Evolutionary conservation across 441 rosid species (phyloP), one percentile per base, ranked within the genome.

Genomic region (Viola pubescens): DNA sequence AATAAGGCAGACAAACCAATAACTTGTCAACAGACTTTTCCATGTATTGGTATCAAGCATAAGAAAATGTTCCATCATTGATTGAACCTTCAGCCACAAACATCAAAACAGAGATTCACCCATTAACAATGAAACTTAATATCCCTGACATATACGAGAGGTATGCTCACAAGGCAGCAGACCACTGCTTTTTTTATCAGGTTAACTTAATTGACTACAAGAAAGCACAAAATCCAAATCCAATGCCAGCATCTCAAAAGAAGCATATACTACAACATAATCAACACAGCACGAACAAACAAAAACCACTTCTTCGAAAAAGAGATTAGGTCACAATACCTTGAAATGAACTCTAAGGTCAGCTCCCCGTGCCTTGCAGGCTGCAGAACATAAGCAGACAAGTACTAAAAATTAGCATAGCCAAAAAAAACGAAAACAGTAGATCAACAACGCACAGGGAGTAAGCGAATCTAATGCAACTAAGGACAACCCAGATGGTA

Each of bases 331-430:
- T 13, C 12, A 47, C 6, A 19, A 61, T 71, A 80, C 94, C 89
- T 86, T 86, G 63, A 87, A 87, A 65, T 84, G 94, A 62, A 81
- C 87, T 60, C 91, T 76, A 53, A 82, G 87, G 72, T 87, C 87
- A 12, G 88, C 73, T 41, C 88, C 90, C 64, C 88, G 77, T 1
- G 90, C 83, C 83, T 79, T 87, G 79, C 90, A 81, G 45, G 94
- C 94, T 87, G 77, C 62, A 67, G 16, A 70, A 34, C 4, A 37
- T 58, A 38, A 43, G 67, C 1, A 11, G 8, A 54, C 7, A 8
- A 2, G 34, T 0, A 26, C 34, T 26, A 26, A 26, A 26, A 26
- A 26, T 26, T 26, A 26, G 19, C n/a, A 50, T 4, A 19, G 12
- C 7, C 19, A 14, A 44, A 38, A 7, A 1, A 1, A 7, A 7